phyloP scores from a whole-genome alignment of 495 filamentous ascomycete species.

The Podospora pseudoanserina region DNA sequence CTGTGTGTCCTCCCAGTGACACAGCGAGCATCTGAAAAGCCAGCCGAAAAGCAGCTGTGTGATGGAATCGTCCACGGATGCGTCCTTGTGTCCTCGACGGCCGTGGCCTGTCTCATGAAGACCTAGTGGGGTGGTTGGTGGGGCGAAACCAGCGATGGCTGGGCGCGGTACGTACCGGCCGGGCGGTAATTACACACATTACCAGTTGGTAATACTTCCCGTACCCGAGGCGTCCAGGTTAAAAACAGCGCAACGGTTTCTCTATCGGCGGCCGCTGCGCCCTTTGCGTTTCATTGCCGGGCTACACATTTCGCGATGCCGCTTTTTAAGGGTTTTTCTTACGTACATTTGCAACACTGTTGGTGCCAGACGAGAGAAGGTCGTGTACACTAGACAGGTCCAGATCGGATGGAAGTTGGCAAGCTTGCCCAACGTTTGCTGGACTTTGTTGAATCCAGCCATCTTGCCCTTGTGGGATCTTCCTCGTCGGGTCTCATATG shows the following conservation, averaged over 20 bases:
- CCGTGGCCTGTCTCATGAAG: background rate
- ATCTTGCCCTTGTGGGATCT: background rate
- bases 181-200: background rate
- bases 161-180: background rate
- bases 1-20: background rate
- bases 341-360: constrained; percentile 5
- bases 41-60: background rate
- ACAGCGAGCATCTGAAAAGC: background rate
- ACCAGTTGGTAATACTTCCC: background rate
- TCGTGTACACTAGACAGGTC: background rate
- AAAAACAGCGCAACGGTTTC: background rate
- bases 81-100: background rate
- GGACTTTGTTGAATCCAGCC: background rate
- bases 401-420: background rate
- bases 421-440: background rate
- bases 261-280: constrained; percentile 3
- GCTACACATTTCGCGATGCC: constrained; percentile 1
- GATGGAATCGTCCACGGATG: background rate
- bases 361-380: background rate
- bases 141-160: background rate
- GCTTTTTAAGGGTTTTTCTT: constrained; percentile 8
- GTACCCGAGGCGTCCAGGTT: background rate
- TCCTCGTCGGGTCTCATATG: background rate
- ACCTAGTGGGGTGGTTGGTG: background rate
- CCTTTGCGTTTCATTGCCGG: constrained; percentile 7